Conservation (phyloP, 495 filamentous ascomycete genomes). For the Oleoguttula mirabilis region DNA sequence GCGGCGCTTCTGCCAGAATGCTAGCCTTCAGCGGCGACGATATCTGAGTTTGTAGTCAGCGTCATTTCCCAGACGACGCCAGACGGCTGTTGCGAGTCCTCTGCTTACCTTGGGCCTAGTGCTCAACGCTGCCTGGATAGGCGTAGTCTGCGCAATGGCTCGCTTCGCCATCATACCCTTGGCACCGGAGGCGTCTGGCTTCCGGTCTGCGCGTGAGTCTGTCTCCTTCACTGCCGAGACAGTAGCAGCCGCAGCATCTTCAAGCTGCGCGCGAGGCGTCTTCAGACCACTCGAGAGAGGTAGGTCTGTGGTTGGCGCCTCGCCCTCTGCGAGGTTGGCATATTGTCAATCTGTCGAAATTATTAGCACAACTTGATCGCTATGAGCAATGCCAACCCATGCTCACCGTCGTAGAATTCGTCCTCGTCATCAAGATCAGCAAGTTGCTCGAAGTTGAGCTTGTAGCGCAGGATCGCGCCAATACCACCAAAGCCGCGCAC, state of each 20-base stretch:
- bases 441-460: slow-evolving; percentile 99
- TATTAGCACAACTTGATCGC: background rate
- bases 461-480: slow-evolving; percentile 93
- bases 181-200: background rate
- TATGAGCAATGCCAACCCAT: no score
- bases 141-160: background rate
- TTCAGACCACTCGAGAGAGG: slow-evolving; percentile 47
- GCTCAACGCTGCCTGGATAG: slow-evolving; percentile 1
- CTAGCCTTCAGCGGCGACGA: slow-evolving; percentile 13
- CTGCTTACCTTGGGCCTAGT: slow-evolving; percentile 8
- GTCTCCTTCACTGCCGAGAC: slow-evolving; percentile 4
- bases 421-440: slow-evolving; percentile 91
- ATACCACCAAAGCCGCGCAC: slow-evolving; percentile 99
- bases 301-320: slow-evolving; percentile 66
- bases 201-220: background rate
- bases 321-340: slow-evolving; percentile 77
- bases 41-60: slow-evolving; percentile 2
- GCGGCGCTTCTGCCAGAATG: no score
- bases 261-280: slow-evolving; percentile 38
- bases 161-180: background rate
- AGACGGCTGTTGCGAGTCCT: background rate
- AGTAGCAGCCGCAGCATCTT: slow-evolving; percentile 6
- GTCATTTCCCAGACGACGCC: background rate
- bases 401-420: slow-evolving; percentile 89
- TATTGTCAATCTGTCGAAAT: slow-evolving; percentile 68